Conservation (phyloP, 1,284 basidiomycete species). For the Cystobasidiaceae sp. region DNA sequence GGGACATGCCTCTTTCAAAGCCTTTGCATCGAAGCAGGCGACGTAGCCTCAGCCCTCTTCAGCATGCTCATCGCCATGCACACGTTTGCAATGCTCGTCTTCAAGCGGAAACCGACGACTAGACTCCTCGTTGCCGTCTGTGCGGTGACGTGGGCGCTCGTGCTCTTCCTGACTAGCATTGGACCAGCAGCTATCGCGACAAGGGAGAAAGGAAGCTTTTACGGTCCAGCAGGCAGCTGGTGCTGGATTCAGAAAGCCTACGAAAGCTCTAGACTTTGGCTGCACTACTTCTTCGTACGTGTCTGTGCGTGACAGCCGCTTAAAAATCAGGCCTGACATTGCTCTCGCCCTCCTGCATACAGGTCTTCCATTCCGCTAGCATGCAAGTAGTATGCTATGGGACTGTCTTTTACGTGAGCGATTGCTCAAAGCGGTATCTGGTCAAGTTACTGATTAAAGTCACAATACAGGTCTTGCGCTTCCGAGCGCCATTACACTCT, state of each 20-base stretch:
- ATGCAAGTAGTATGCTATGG: too few relatives aligned
- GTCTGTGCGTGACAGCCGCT: not conserved
- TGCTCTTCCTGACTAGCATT: constrained; percentile 2
- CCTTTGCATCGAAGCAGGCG: constrained; percentile 26
- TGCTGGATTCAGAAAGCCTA: constrained; percentile 28
- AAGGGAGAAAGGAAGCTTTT: constrained; percentile 7
- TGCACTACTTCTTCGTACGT: constrained; percentile 30
- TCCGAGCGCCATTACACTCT: too few relatives aligned
- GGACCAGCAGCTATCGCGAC: constrained; percentile 19
- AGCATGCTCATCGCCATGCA: constrained; percentile 27
- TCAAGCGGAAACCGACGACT: not conserved
- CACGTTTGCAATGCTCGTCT: constrained; percentile 14
- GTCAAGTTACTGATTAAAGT: too few relatives aligned
- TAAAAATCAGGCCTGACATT: not conserved
- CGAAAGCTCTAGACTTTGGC: constrained; percentile 10
- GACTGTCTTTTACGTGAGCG: too few relatives aligned
- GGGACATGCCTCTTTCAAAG: constrained; percentile 22
- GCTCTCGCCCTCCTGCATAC: not conserved
- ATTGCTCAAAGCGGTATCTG: too few relatives aligned
- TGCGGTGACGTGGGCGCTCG: constrained; percentile 6
- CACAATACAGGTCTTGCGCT: too few relatives aligned
- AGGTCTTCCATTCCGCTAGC: too few relatives aligned
- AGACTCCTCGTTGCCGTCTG: not conserved
- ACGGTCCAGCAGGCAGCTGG: constrained; percentile 22
- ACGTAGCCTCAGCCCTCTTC: constrained; percentile 30